Evolutionary conservation across 805 yeast genomes (phyloP).

Genomic region (Kazachstania viticola): DNA sequence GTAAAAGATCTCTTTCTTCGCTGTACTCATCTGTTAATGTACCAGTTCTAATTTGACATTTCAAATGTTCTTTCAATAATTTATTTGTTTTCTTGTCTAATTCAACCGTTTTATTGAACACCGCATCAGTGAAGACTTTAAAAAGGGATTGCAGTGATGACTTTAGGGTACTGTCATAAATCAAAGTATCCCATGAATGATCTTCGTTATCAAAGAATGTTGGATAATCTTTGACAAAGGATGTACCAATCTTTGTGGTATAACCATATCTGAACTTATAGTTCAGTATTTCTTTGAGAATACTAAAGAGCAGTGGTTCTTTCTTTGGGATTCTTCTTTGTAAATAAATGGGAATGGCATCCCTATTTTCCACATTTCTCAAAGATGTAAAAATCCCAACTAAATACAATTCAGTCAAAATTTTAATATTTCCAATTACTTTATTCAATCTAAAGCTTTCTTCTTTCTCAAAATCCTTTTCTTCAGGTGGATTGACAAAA

Average conservation of each 20-base stretch:
- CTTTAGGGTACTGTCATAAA: conserved; percentile 21
- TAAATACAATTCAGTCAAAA: conserved; percentile 46
- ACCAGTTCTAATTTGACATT: conserved; percentile 58
- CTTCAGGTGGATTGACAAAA: conserved; percentile 27
- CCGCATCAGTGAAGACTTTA: conserved; percentile 33
- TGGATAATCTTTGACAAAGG: conserved; percentile 40
- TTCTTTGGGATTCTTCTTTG: conserved; percentile 23
- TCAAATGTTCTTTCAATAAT: conserved; percentile 32
- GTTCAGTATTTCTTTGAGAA: conserved; percentile 35
- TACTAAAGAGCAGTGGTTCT: conserved; percentile 32
- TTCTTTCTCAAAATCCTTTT: conserved; percentile 30
- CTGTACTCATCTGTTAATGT: conserved; percentile 33
- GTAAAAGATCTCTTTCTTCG: conserved; percentile 25
- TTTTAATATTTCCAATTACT: conserved; percentile 37
- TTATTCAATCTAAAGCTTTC: conserved; percentile 30
- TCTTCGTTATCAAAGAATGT: conserved; percentile 24
- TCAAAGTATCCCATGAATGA: conserved; percentile 15
- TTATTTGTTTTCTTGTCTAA: conserved; percentile 29
- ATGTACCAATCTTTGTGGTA: conserved; percentile 31
- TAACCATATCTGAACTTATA: conserved; percentile 29
- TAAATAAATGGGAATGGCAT: conserved; percentile 35
- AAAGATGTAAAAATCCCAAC: conserved; percentile 43
- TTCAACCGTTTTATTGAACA: conserved; percentile 28
- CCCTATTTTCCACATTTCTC: conserved; percentile 31
- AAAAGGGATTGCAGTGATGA: conserved; percentile 28